Evolutionary conservation across 805 yeast genomes (phyloP), one percentile per base, ranked within the genome.

Genomic region (Nakazawaea siamensis): DNA sequence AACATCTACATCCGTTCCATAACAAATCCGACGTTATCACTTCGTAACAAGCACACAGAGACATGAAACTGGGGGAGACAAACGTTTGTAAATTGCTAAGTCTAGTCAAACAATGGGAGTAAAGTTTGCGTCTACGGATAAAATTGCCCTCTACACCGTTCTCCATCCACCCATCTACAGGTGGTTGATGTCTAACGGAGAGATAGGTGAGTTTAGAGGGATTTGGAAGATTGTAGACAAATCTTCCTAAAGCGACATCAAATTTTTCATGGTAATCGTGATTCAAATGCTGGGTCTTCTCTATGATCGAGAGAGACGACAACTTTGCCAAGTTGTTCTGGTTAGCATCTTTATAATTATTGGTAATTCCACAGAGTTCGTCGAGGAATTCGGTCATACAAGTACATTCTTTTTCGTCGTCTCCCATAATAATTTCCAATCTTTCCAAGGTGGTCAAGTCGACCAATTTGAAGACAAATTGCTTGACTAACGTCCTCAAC

Each of bases 131-230:
- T 46, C 86, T 65, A 40, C 86, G 66, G 5, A 70, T 49, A 44
- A 74, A 80, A 45, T 82, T 81, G 0, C 94, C 94, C 47, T 81
- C 90, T 27, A 76, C 69, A 2, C 85, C 84, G 50, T 80, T 82
- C 13, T 54, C 59, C 11, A 76, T 65, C 24, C 64, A 60, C 0
- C 81, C 84, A 47, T 71, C 72, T 2, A 51, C 24, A 2, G 84
- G 82, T 3, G 80, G 71, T 18, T 60, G 61, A 50, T 80, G 87
- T 14, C 66, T 60, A n/a, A 81, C 60, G 8, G 70, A 58, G 14
- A 81, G 51, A 31, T 52, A 63, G 19, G 51, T 53, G 24, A 77
- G 41, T 2, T 51, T 51, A 4, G 39, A 31, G 4, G 49, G 52
- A 10, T 54, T 36, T 1, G 69, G 64, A 2, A 70, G 29, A 7